These are phyloP conservation scores for Plectranthus barbatus DNA, from an alignment of 257 asterid species.

Conservation along the genomic window DNA sequence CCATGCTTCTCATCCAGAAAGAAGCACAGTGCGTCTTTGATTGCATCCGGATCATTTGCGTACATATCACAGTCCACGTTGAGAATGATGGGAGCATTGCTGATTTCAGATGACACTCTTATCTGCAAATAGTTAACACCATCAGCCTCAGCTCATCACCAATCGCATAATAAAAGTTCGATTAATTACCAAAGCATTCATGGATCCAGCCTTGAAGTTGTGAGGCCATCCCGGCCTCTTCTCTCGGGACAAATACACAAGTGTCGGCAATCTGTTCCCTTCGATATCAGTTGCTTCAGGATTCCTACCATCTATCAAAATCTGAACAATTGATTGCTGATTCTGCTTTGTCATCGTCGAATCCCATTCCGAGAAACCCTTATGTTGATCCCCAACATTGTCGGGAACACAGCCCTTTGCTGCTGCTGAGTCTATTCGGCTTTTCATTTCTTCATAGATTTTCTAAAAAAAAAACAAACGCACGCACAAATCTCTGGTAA, in stretches of 20 bases:
- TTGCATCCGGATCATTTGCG: constrained; percentile 58
- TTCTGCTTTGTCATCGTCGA: constrained; percentile 37
- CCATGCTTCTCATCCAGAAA: constrained; percentile 62
- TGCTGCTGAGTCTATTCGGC: constrained; percentile 34
- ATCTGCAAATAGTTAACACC: constrained; percentile 31
- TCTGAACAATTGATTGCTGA: constrained; percentile 69
- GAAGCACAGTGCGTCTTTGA: constrained; percentile 64
- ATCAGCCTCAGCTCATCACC: neutral
- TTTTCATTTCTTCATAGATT: constrained; percentile 54
- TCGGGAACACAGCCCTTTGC: constrained; percentile 26
- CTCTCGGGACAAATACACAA: constrained; percentile 45
- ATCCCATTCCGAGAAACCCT: constrained; percentile 63
- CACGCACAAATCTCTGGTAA: neutral
- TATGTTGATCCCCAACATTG: constrained; percentile 35
- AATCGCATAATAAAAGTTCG: neutral
- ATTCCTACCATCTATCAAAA: constrained; percentile 38
- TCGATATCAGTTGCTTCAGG: constrained; percentile 19
- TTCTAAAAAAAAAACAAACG: constrained; percentile 27
- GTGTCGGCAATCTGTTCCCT: constrained; percentile 32
- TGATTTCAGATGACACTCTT: constrained; percentile 67
- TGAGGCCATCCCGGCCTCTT: constrained; percentile 35
- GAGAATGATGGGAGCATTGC: constrained; percentile 73
- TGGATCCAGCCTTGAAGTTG: constrained; percentile 54
- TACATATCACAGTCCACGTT: constrained; percentile 93
- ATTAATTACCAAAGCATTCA: constrained; percentile 40